A percentile compares a stretch with the other conserved stretches of the same genome.
phyloP scores from a whole-genome alignment of 2,329 filamentous ascomycete genomes.

The Ophiostoma pallidulum region DNA sequence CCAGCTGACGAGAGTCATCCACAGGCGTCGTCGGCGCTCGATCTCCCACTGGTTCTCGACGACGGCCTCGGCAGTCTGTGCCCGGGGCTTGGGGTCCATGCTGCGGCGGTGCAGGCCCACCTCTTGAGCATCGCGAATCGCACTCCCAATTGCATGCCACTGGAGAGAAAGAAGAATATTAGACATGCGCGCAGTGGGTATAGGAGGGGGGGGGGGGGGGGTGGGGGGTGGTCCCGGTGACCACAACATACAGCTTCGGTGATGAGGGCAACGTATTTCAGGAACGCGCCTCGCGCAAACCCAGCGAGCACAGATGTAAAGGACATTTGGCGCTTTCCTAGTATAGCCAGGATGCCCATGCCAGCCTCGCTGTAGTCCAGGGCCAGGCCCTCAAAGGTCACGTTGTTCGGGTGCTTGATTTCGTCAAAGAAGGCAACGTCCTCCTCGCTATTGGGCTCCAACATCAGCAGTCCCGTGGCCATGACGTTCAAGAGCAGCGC shows the following conservation, averaged over 20 bases:
- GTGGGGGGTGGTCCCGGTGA: too few relatives aligned
- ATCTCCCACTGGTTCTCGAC: conserved; percentile 50
- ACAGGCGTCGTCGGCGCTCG: conserved; percentile 45
- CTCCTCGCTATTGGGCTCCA: conserved; percentile 33
- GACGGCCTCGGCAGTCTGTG: conserved; percentile 37
- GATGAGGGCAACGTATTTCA: conserved; percentile 51
- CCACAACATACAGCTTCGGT: conserved; percentile 43
- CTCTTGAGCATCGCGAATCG: conserved; percentile 54
- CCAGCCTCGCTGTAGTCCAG: conserved; percentile 52
- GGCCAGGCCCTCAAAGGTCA: conserved; percentile 52
- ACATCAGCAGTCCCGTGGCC: conserved; percentile 43
- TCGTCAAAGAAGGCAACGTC: conserved; percentile 39
- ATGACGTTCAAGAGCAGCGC: conserved; percentile 51
- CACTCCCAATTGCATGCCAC: conserved; percentile 47
- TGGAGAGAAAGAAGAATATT: conserved; percentile 16
- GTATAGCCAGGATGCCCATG: conserved; percentile 39
- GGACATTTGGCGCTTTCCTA: conserved; percentile 49
- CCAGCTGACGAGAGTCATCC: conserved; percentile 46
- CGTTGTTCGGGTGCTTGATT: conserved; percentile 48
- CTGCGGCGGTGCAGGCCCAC: conserved; percentile 49
- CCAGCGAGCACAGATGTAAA: conserved; percentile 48
- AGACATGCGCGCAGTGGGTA: neutral
- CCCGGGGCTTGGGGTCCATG: conserved; percentile 39
- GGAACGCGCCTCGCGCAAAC: conserved; percentile 45
- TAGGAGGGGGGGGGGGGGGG: neutral